Evolutionary conservation across 768 basidiomycete genomes (phyloP).

Genomic region (Rhodotorula taiwanensis): DNA sequence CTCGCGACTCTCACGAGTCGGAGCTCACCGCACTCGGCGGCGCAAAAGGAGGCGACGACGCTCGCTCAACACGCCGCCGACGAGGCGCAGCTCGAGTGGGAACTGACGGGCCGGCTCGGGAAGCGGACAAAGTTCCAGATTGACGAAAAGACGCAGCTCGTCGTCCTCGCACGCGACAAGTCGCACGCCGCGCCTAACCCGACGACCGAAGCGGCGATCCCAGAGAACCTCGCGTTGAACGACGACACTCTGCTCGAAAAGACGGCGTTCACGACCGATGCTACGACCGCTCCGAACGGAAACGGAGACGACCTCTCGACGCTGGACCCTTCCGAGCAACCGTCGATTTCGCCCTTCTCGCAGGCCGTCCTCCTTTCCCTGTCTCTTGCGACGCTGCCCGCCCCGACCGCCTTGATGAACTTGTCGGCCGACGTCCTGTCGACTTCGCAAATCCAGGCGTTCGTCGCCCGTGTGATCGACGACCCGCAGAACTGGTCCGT

Average conservation of each 20-base stretch:
- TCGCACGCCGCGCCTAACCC: constrained; percentile 41
- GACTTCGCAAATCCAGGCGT: constrained; percentile 83
- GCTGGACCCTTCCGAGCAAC: constrained; percentile 75
- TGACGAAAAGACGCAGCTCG: constrained; percentile 75
- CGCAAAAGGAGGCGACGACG: constrained; percentile 71
- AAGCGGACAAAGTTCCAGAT: constrained; percentile 91
- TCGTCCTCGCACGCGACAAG: constrained; percentile 83
- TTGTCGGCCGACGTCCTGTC: constrained; percentile 87
- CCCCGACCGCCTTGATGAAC: constrained; percentile 61
- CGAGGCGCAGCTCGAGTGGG: constrained; percentile 72
- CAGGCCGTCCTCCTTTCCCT: constrained; percentile 86
- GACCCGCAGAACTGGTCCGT: constrained; percentile 93
- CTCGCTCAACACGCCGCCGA: constrained; percentile 70
- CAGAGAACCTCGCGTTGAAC: constrained; percentile 76
- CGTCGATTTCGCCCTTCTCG: constrained; percentile 81
- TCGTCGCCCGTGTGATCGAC: constrained; percentile 77
- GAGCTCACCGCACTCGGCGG: constrained; percentile 43
- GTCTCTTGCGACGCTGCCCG: constrained; percentile 54
- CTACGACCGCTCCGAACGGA: constrained; percentile 47
- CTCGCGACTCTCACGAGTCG: constrained; percentile 58
- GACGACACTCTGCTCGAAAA: constrained; percentile 95
- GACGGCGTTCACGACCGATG: constrained; percentile 69
- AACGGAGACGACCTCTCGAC: constrained; percentile 5
- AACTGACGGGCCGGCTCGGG: constrained; percentile 85
- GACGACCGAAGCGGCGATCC: constrained; percentile 46